phyloP scores from a whole-genome alignment of 108 stramenopile species.

The Mediolabrus comicus region DNA sequence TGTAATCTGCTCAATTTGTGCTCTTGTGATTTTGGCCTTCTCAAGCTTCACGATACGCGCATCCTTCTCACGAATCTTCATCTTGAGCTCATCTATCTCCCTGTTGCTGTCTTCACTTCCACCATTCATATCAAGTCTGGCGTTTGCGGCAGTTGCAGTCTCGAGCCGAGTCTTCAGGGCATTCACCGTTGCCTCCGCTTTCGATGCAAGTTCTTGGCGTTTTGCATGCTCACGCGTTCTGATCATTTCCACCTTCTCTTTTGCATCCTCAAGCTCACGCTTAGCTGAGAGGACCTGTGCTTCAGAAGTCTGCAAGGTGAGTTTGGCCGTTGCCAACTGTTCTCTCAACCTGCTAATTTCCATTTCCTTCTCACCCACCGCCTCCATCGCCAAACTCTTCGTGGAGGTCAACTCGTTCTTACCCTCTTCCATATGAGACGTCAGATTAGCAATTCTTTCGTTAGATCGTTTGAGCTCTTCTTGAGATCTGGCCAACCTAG shows the following conservation, averaged over 20 bases:
- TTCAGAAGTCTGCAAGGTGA: constrained; percentile 23
- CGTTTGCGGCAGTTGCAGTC: neutral
- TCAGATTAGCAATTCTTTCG: constrained; percentile 35
- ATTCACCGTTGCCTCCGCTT: constrained; percentile 24
- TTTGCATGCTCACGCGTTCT: constrained; percentile 34
- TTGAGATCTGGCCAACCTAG: constrained; percentile 20
- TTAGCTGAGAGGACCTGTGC: constrained; percentile 38
- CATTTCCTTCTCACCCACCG: constrained; percentile 26
- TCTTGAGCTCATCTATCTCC: constrained; percentile 50
- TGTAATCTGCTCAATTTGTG: constrained; percentile 64
- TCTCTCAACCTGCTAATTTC: constrained; percentile 33
- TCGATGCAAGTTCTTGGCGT: constrained; percentile 27
- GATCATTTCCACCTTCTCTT: constrained; percentile 33
- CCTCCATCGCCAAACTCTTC: constrained; percentile 8
- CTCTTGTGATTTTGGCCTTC: constrained; percentile 70
- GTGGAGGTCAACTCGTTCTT: constrained; percentile 29
- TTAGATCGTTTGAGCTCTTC: constrained; percentile 27
- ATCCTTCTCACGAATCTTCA: constrained; percentile 56
- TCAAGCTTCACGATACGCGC: constrained; percentile 81
- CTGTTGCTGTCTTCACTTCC: neutral
- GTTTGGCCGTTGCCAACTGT: constrained; percentile 28
- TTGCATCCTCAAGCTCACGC: constrained; percentile 26
- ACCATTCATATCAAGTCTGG: neutral
- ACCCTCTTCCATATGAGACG: constrained; percentile 37
- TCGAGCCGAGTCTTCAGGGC: constrained; percentile 4